Conservation (phyloP, 805 yeast species). For the Zygoascus ofunaensis region DNA sequence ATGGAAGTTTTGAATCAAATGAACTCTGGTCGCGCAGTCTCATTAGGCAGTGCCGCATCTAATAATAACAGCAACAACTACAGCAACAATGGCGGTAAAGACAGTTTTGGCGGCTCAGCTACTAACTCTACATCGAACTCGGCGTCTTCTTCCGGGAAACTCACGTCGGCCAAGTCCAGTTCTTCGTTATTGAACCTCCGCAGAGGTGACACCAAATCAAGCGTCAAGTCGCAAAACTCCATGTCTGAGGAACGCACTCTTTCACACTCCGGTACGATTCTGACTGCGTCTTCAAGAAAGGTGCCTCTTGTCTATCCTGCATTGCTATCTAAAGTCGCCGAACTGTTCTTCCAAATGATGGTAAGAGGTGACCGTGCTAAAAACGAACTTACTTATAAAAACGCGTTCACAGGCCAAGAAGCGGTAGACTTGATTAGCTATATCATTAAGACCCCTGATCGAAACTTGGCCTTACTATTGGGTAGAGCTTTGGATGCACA, state of each 20-base stretch:
- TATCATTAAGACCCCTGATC: constrained; percentile 79
- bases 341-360: constrained; percentile 59
- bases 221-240: constrained; percentile 17
- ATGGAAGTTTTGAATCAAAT: not conserved
- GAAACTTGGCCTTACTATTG: constrained; percentile 77
- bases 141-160: constrained; percentile 8
- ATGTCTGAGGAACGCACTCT: not conserved
- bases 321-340: constrained; percentile 73
- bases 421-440: constrained; percentile 87
- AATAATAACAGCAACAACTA: not conserved
- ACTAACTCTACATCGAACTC: constrained; percentile 3
- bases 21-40: too few species aligned
- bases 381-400: constrained; percentile 85
- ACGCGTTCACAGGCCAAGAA: constrained; percentile 86
- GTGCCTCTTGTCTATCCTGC: constrained; percentile 86
- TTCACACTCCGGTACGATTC: constrained; percentile 30
- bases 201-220: constrained; percentile 4
- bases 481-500: constrained; percentile 94
- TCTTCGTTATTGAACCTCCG: constrained; percentile 6
- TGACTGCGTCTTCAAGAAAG: constrained; percentile 38
- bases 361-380: constrained; percentile 71
- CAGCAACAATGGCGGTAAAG: not conserved
- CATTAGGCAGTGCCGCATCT: too few species aligned
- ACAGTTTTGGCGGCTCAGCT: not conserved
- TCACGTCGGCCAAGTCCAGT: constrained; percentile 5